These are phyloP conservation scores for Diddensiella transvaalensis DNA, from an alignment of 805 yeast genomes.

Conservation along the genomic window DNA sequence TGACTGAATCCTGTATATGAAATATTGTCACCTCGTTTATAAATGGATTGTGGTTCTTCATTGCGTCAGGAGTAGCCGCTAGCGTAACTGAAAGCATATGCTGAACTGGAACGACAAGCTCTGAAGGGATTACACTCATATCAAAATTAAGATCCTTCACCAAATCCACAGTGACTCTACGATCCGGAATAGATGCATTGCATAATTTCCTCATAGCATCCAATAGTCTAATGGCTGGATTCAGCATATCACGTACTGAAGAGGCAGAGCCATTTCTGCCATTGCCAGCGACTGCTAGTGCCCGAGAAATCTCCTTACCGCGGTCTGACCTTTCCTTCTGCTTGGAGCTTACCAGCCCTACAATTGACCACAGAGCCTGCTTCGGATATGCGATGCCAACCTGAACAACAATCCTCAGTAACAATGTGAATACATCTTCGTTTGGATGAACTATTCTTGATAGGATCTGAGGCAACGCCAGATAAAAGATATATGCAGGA, in stretches of 20 bases:
- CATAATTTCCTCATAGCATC: slow-evolving; percentile 19
- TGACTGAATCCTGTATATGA: slow-evolving; percentile 53
- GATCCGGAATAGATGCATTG: slow-evolving; percentile 12
- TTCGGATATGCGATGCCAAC: slow-evolving; percentile 68
- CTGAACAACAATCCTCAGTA: slow-evolving; percentile 54
- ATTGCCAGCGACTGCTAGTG: slow-evolving; percentile 28
- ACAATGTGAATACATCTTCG: slow-evolving; percentile 48
- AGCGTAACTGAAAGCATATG: slow-evolving; percentile 64
- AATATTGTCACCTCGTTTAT: slow-evolving; percentile 35
- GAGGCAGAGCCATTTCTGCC: slow-evolving; percentile 10
- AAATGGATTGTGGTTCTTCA: slow-evolving; percentile 45
- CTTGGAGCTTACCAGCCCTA: slow-evolving; percentile 64
- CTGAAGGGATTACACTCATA: slow-evolving; percentile 40
- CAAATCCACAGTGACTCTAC: slow-evolving; percentile 9
- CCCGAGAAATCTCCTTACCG: slow-evolving; percentile 43
- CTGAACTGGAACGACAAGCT: slow-evolving; percentile 70
- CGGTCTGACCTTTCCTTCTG: slow-evolving; percentile 41
- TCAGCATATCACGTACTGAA: slow-evolving; percentile 11
- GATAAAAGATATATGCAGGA: slow-evolving; percentile 53
- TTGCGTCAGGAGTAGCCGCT: slow-evolving; percentile 47
- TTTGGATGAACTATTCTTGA: slow-evolving; percentile 73
- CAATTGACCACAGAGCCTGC: slow-evolving; percentile 80
- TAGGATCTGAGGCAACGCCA: slow-evolving; percentile 79
- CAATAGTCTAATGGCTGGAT: slow-evolving; percentile 19
- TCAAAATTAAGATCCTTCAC: slow-evolving; percentile 36